Evolutionary conservation across 345 rosid genomes (phyloP).

Genomic region (Salix koriyanagi): DNA sequence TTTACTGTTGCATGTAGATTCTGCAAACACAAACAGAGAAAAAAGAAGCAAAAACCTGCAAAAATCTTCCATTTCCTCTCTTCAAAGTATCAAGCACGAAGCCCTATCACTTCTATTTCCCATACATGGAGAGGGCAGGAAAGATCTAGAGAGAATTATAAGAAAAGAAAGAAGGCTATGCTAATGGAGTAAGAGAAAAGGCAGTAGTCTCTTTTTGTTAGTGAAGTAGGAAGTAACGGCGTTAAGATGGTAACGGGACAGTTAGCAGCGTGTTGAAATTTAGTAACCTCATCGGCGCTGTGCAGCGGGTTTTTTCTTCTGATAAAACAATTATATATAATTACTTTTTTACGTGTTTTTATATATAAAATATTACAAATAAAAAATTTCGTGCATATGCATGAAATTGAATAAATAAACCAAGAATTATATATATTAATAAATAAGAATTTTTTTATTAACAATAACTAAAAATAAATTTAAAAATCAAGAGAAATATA

Average conservation of each 20-base stretch:
- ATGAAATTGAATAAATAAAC: no score
- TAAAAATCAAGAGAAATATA: no score
- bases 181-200: no score
- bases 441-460: no score
- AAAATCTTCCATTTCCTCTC: slow-evolving; percentile 22
- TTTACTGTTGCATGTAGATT: slow-evolving; percentile 41
- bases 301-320: no score
- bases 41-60: slow-evolving; percentile 33
- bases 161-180: neutral
- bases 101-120: neutral
- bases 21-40: slow-evolving; percentile 35
- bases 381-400: no score
- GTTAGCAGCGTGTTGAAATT: neutral
- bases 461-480: no score
- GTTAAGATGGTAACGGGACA: neutral
- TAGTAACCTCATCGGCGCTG: no score
- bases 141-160: neutral
- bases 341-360: no score
- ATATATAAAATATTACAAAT: no score
- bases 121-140: slow-evolving; percentile 11
- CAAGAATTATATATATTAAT: no score
- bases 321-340: no score
- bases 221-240: slow-evolving; percentile 18
- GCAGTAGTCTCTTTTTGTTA: neutral
- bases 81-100: slow-evolving; percentile 1